These are phyloP conservation scores for Thalassiosira mediterranea DNA, from an alignment of 352 stramenopile species.

Conservation along the genomic window DNA sequence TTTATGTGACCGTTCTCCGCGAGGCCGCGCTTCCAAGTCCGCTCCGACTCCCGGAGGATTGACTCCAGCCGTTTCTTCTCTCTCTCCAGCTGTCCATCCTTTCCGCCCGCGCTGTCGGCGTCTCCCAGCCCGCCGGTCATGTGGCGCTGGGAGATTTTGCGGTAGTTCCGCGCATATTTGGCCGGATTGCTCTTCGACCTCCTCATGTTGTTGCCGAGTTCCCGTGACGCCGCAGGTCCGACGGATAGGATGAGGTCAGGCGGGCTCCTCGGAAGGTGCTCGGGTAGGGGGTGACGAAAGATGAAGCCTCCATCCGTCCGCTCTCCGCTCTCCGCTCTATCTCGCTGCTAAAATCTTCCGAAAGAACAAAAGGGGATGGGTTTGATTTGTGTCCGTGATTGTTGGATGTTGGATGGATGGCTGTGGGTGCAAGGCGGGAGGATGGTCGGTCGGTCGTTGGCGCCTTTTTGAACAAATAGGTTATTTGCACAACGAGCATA, in stretches of 20 bases:
- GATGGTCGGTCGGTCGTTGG: too few species aligned
- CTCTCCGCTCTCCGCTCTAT: too few species aligned
- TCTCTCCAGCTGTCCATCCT: conserved; percentile 43
- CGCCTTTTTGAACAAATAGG: too few species aligned
- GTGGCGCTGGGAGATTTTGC: conserved; percentile 79
- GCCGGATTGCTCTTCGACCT: conserved; percentile 76
- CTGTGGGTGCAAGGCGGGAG: too few species aligned
- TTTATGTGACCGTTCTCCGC: conserved; percentile 12
- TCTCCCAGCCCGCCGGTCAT: conserved; percentile 66
- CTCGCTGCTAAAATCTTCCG: too few species aligned
- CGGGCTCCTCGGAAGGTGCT: background rate
- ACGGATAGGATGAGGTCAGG: background rate
- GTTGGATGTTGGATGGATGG: too few species aligned
- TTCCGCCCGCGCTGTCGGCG: background rate
- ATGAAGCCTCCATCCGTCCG: too few species aligned
- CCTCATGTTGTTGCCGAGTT: conserved; percentile 60
- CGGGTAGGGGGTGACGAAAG: background rate
- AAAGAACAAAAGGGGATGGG: background rate
- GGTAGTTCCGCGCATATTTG: conserved; percentile 81
- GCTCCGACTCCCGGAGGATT: conserved; percentile 62
- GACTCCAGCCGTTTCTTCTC: conserved; percentile 67
- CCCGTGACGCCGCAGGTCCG: background rate
- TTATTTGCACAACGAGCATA: too few species aligned
- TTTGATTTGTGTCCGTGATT: background rate
- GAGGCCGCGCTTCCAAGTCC: conserved; percentile 52